A percentile compares a stretch with the other conserved stretches of the same genome.
phyloP scores from a whole-genome alignment of 2,329 filamentous ascomycete species.

The Aureobasidium sp. region DNA sequence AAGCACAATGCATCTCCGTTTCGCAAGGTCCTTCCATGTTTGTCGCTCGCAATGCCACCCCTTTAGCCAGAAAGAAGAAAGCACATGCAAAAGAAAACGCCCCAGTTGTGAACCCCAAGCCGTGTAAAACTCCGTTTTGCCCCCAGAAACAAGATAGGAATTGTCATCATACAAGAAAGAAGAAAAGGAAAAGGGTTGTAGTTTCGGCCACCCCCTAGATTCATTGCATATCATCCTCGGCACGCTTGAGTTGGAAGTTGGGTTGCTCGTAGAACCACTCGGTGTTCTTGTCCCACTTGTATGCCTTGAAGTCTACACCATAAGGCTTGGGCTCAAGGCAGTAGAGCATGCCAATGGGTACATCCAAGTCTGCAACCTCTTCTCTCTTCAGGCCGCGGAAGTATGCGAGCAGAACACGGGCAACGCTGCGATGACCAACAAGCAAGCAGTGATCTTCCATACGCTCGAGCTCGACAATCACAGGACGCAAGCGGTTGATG shows the following conservation, averaged over 20 bases:
- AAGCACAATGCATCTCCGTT: not conserved
- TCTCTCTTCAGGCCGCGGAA: constrained; percentile 88
- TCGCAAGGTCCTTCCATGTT: not conserved
- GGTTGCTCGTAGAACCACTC: constrained; percentile 80
- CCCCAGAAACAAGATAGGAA: not conserved
- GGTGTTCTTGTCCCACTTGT: constrained; percentile 70
- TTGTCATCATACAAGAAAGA: not conserved
- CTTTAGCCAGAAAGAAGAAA: not conserved
- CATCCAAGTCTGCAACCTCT: constrained; percentile 88
- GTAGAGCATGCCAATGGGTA: constrained; percentile 88
- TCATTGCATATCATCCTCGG: constrained; percentile 31
- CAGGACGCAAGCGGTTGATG: constrained; percentile 87
- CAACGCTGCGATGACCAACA: constrained; percentile 86
- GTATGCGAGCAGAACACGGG: constrained; percentile 87
- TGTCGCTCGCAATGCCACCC: not conserved
- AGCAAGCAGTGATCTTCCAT: constrained; percentile 94
- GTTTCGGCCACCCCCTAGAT: not conserved
- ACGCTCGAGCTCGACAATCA: constrained; percentile 93
- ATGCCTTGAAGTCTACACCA: constrained; percentile 93
- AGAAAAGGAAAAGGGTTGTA: not conserved
- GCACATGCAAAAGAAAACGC: not conserved
- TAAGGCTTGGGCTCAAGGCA: constrained; percentile 96
- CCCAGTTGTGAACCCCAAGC: not conserved
- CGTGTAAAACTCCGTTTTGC: not conserved
- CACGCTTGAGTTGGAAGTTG: constrained; percentile 68